A percentile compares a stretch with the other conserved stretches of the same genome.
phyloP scores from a whole-genome alignment of 176 grass and related monocot species.

The Thalia dealbata region DNA sequence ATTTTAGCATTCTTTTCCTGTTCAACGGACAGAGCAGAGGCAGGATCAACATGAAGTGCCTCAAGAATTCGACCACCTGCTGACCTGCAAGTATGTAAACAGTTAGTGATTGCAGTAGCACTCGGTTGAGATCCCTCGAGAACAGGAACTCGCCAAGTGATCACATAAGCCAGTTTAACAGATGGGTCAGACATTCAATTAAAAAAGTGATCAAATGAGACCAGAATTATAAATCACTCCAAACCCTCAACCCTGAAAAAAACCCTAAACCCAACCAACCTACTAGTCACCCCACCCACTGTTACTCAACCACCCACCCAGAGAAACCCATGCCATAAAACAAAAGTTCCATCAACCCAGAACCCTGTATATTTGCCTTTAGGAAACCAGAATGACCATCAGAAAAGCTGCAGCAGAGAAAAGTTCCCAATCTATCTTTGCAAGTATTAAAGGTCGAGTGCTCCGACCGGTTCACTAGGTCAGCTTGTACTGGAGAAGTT shows the following conservation, averaged over 20 bases:
- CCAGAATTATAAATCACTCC: not conserved
- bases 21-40: conserved; percentile 78
- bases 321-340: conserved; percentile 8
- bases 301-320: not conserved
- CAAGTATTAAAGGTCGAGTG: conserved; percentile 82
- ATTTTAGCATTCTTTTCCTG: conserved; percentile 80
- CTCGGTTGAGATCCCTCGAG: conserved; percentile 1
- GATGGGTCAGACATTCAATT: not conserved
- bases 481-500: conserved; percentile 86
- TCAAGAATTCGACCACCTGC: conserved; percentile 82
- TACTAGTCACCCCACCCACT: conserved; percentile 1
- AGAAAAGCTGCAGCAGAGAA: conserved; percentile 44
- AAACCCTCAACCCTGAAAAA: not conserved
- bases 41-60: conserved; percentile 96
- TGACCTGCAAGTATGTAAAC: conserved; percentile 47
- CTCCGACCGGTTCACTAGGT: conserved; percentile 68
- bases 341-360: conserved; percentile 34
- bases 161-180: conserved; percentile 21
- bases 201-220: not conserved
- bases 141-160: not conserved
- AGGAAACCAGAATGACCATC: conserved; percentile 24
- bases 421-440: conserved; percentile 62
- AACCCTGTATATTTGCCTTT: conserved; percentile 26
- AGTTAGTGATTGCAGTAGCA: conserved; percentile 38
- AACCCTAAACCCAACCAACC: not conserved